A percentile compares a stretch with the other conserved stretches of the same genome.
These are phyloP conservation scores for Penicillium olsonii DNA, from an alignment of 2,329 filamentous ascomycete genomes.

Conservation along the genomic window DNA sequence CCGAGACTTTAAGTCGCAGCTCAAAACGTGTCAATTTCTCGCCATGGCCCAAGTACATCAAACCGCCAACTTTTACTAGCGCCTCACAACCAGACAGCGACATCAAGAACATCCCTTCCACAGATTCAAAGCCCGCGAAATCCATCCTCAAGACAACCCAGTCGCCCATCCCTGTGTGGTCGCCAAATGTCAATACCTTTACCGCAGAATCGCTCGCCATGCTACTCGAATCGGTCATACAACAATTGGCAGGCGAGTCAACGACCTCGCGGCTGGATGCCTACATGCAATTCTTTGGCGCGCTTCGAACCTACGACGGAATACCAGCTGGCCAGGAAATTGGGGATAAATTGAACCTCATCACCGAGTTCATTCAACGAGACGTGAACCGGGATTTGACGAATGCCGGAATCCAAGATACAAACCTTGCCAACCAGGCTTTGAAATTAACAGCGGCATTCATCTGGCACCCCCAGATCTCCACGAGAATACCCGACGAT, in stretches of 20 bases:
- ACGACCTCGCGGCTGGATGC: slow-evolving; percentile 76
- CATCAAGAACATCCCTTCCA: slow-evolving; percentile 50
- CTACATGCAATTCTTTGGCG: slow-evolving; percentile 75
- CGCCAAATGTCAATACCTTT: slow-evolving; percentile 47
- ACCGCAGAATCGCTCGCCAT: slow-evolving; percentile 64
- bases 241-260: slow-evolving; percentile 75
- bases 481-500: slow-evolving; percentile 70
- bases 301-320: slow-evolving; percentile 78
- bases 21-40: slow-evolving; percentile 66
- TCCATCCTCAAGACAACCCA: slow-evolving; percentile 77
- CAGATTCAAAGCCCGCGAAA: slow-evolving; percentile 60
- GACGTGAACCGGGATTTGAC: slow-evolving; percentile 68
- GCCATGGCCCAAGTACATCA: slow-evolving; percentile 58
- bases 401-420: slow-evolving; percentile 59
- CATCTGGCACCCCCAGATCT: slow-evolving; percentile 71
- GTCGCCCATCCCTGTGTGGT: slow-evolving; percentile 43
- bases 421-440: slow-evolving; percentile 73
- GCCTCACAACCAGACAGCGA: slow-evolving; percentile 42
- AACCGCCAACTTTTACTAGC: slow-evolving; percentile 42
- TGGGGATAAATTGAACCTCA: slow-evolving; percentile 71
- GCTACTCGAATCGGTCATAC: slow-evolving; percentile 82
- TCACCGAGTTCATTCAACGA: slow-evolving; percentile 80
- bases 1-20: slow-evolving; percentile 37
- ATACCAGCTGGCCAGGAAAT: slow-evolving; percentile 74
- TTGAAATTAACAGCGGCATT: slow-evolving; percentile 76